Base-by-base conservation (phyloP, 2,329 filamentous ascomycete species). In the Pyrenophora seminiperda region DNA sequence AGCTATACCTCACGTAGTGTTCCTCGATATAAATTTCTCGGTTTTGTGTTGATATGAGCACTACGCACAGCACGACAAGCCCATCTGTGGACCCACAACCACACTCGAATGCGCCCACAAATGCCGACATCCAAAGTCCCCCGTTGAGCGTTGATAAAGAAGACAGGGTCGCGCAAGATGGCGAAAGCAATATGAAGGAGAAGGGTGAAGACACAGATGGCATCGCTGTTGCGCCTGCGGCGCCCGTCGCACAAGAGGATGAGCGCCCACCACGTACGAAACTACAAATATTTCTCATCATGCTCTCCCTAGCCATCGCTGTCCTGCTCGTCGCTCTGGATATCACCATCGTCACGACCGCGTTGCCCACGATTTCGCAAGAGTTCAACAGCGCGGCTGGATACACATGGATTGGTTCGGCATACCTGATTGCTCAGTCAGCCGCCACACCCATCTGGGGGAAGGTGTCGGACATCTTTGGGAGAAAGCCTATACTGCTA, bases 391-490 rank as follows among this genome's bases (percentile, higher is more conserved):
- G 78, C 4, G 71, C 75, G 3, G 66, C 73, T 10, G 79, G 78
- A 15, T 82, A 81, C 54, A 77, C 75, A 5, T 83, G 81, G 81
- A 77, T 83, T 27, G 80, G 80, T 13, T 76, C 74, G 18, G 76
- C 79, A 6, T 83, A 81, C 53, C 62, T 80, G 1, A 74, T 82
- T 15, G 76, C 75, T 32, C 76, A 75, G 53, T 72, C 78, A 3
- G 78, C 78, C 0, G 71, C 79, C 15, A 80, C 81, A 2, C 82
- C 82, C 2, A 75, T 82, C 24, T 86, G 83, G 82, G 83, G 83
- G 17, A 86, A 86, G 62, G 72, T 86, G 17, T 83, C 81, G 36
- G 86, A 88, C 73, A 87, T 88, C 50, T 88, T 82, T 72, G 85
- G 86, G 2, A 77, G 86, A 32, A 89, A 88, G 60, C 80, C 80